Evolutionary conservation across 2,329 filamentous ascomycete species (phyloP), one percentile per base, ranked within the genome.

Genomic region (Emergomyces pasteurianus): DNA sequence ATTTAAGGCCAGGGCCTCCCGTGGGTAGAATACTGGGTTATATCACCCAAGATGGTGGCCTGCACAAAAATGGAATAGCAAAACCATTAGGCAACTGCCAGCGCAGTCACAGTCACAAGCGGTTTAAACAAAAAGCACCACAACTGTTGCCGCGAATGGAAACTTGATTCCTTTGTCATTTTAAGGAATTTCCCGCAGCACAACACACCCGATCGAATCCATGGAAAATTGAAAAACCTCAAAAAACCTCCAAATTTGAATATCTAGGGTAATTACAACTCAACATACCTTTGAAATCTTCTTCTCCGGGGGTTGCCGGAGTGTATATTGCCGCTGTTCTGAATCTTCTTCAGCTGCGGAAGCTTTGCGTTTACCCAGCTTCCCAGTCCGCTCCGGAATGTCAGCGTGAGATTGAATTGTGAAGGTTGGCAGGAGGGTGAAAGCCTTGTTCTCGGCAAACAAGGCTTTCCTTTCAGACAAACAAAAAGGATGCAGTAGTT

Each of bases 241-340:
- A n/a, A n/a, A n/a, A n/a, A 28, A 31, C 14, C 50, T 18, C 6
- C 26, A 36, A n/a, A n/a, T n/a, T n/a, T n/a, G n/a, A n/a, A n/a
- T n/a, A n/a, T n/a, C n/a, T n/a, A n/a, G n/a, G n/a, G n/a, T n/a
- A n/a, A n/a, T n/a, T n/a, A n/a, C n/a, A n/a, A n/a, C n/a, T n/a
- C 0, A 43, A 64, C 76, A 68, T 74, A 80, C 78, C 61, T 73
- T 78, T 79, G 81, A 81, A 71, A 77, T 75, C 72, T 80, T 80
- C 73, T 81, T 82, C 65, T 78, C 73, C 65, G 76, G 76, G 69
- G 72, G 38, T 38, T 42, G 28, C 38, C 21, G 50, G 31, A 8
- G 26, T 10, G 28, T n/a, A 28, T 36, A 23, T 3, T 56, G 21
- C 23, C 31, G 21, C 23, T 28, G 36, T 16, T 40, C 21, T 14